phyloP scores from a whole-genome alignment of 495 filamentous ascomycete genomes.

The Hapsidospora chrysogenum region DNA sequence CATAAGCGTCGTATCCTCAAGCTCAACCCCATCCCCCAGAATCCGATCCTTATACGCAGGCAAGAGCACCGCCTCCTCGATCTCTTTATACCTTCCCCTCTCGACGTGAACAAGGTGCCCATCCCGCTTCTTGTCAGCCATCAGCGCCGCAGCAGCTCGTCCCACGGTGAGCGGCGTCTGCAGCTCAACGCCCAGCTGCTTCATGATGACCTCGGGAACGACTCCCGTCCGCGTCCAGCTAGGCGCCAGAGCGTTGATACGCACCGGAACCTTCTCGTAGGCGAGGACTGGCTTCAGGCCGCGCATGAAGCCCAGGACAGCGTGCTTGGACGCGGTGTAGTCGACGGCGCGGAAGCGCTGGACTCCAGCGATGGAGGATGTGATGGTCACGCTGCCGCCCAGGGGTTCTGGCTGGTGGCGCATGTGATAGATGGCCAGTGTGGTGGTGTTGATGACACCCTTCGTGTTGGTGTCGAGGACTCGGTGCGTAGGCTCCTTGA shows the following conservation, averaged over 20 bases:
- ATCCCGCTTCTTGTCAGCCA: conserved; percentile 15
- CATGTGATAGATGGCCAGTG: conserved; percentile 22
- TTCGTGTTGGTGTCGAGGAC: conserved; percentile 28
- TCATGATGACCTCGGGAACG: conserved; percentile 10
- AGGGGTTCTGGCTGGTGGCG: conserved; percentile 14
- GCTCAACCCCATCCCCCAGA: no score
- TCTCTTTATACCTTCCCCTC: conserved; percentile 19
- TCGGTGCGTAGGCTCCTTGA: conserved; percentile 20
- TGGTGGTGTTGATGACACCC: conserved; percentile 21
- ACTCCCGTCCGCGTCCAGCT: conserved; percentile 26
- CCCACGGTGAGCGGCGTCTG: conserved; percentile 22
- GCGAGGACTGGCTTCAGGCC: conserved; percentile 9
- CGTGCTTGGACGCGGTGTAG: conserved; percentile 22
- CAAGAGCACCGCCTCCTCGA: conserved; percentile 14
- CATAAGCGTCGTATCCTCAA: no score
- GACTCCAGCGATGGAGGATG: conserved; percentile 19
- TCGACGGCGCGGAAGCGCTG: conserved; percentile 20
- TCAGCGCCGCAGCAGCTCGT: conserved; percentile 17
- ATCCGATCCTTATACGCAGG: conserved; percentile 7
- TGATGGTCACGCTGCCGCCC: conserved; percentile 22
- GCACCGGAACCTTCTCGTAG: conserved; percentile 7
- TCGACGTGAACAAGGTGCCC: conserved; percentile 23
- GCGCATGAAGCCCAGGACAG: conserved; percentile 13
- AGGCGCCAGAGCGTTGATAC: conserved; percentile 24
- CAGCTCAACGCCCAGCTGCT: conserved; percentile 8